Conservation (phyloP, 129 eudicot genomes). For the Silybum marianum region DNA sequence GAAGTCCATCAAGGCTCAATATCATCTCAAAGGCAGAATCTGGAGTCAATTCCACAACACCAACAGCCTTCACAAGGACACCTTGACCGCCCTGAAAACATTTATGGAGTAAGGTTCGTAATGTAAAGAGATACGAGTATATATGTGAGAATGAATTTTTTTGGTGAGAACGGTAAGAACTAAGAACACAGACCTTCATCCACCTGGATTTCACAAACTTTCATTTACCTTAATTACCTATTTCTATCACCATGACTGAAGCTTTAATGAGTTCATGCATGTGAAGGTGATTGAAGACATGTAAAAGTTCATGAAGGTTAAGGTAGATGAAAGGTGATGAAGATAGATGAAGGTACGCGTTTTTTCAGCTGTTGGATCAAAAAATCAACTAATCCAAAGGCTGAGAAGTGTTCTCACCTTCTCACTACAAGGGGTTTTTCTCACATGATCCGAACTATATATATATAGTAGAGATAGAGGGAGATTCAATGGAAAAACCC, state of each 20-base stretch:
- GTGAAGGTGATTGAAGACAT: not conserved
- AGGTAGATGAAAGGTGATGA: not conserved
- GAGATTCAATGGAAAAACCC: too few species aligned
- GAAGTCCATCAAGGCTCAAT: slow-evolving; percentile 51
- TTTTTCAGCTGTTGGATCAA: not conserved
- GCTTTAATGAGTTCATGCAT: not conserved
- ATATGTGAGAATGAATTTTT: not conserved
- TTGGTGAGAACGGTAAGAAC: not conserved
- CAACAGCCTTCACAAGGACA: slow-evolving; percentile 78
- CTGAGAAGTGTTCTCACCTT: not conserved
- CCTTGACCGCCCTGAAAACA: slow-evolving; percentile 56
- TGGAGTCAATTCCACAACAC: slow-evolving; percentile 60
- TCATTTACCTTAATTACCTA: not conserved
- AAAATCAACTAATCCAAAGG: not conserved
- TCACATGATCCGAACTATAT: not conserved
- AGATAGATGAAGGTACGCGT: not conserved
- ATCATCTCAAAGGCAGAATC: slow-evolving; percentile 71
- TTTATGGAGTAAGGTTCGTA: not conserved
- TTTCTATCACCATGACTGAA: not conserved
- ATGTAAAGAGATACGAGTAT: not conserved
- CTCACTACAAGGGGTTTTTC: not conserved
- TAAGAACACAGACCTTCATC: not conserved
- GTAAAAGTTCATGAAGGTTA: not conserved
- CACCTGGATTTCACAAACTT: not conserved
- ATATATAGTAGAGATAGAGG: too few species aligned